These are phyloP conservation scores for Boletus reticulatus DNA, from an alignment of 768 basidiomycete species.

Conservation along the genomic window DNA sequence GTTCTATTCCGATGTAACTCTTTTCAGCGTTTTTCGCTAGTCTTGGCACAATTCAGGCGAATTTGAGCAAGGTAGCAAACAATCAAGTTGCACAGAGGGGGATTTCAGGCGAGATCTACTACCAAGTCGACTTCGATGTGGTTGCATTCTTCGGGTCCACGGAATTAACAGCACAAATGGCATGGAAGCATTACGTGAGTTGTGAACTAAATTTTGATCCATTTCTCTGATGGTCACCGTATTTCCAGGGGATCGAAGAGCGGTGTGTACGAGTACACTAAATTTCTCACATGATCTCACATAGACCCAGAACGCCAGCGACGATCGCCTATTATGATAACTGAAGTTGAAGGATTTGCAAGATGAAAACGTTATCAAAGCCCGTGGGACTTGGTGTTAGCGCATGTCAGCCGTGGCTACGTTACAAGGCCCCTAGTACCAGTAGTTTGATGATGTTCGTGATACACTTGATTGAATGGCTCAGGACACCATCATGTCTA, in stretches of 20 bases:
- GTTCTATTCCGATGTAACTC: neutral
- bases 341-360: neutral
- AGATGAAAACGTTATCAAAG: no score
- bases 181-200: neutral
- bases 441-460: no score
- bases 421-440: no score
- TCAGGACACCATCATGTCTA: no score
- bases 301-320: neutral
- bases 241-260: neutral
- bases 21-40: neutral
- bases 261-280: neutral
- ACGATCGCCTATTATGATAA: neutral
- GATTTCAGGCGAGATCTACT: neutral
- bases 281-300: neutral
- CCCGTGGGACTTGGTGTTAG: no score
- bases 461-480: no score
- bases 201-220: neutral
- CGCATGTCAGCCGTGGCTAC: no score
- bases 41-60: neutral
- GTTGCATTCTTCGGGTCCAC: neutral
- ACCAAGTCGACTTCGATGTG: neutral
- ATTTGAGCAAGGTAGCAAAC: neutral
- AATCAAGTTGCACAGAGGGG: neutral
- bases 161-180: constrained; percentile 1
- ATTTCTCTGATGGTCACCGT: neutral